Evolutionary conservation across 257 asterid genomes (phyloP), one percentile per base, ranked within the genome.

Genomic region (Eustoma russellianum): DNA sequence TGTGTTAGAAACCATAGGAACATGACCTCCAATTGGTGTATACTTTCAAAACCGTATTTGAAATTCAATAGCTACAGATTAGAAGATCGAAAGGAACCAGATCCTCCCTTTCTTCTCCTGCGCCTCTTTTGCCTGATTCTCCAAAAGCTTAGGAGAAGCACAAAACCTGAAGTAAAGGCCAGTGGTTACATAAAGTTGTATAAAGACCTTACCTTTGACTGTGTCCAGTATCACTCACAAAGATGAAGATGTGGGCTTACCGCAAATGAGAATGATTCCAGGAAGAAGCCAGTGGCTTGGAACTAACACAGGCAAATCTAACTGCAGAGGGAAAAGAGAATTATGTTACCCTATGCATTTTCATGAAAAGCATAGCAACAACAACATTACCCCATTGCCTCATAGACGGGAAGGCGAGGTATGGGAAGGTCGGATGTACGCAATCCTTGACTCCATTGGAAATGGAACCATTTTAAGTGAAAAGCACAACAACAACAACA

Each of bases 221-320:
- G 12, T 38, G 43, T 8, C 43, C 43, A 38, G 43, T 38, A 38
- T 7, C 43, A 38, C 1, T 38, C 7, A 15, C 47, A 33, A 14
- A 15, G 17, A 35, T 53, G 33, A 19, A 33, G 4, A 33, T 5
- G 38, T 15, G 53, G 50, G n/a, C 88, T 81, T 64, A 87, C 98
- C 98, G 38, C 63, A 66, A 62, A 81, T 60, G 51, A 92, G 88
- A 64, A 90, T 74, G 48, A 64, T 59, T 28, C 79, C 90, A 18
- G 98, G 98, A 50, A 88, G 57, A 46, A 85, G 82, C 98, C 98
- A 92, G 54, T 88, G 94, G 52, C 95, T 88, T 28, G 94, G 79
- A 51, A 84, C 94, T 55, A 81, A 62, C 48, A 70, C 94, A 3
- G 95, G 96, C 69, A 81, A 65, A 68, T 88, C 96, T 43, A 76